Evolutionary conservation across 306 rosid species (phyloP).

Genomic region (Datisca glomerata): DNA sequence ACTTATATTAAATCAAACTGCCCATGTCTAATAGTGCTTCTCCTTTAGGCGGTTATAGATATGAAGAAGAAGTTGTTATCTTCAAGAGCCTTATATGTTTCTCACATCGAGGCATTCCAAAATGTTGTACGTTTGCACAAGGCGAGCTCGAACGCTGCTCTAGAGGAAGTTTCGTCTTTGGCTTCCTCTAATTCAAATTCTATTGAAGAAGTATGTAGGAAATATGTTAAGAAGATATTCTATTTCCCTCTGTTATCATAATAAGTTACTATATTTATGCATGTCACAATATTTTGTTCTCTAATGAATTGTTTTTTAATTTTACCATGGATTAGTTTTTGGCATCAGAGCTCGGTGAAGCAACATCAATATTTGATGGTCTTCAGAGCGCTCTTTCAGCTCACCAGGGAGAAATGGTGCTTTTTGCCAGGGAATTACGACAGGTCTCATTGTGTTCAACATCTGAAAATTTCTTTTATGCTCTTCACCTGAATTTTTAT

Average conservation of each 20-base stretch:
- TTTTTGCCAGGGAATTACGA: slow-evolving; percentile 58
- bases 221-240: neutral
- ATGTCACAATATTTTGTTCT: too few relatives aligned
- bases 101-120: slow-evolving; percentile 73
- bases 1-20: too few relatives aligned
- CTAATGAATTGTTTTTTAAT: neutral
- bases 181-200: slow-evolving; percentile 46
- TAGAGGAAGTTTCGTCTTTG: slow-evolving; percentile 59
- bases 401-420: slow-evolving; percentile 54
- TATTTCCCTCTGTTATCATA: slow-evolving; percentile 2
- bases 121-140: slow-evolving; percentile 87
- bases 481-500: neutral
- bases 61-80: slow-evolving; percentile 49
- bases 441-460: slow-evolving; percentile 25
- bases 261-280: too few relatives aligned
- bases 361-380: slow-evolving; percentile 48
- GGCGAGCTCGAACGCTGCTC: slow-evolving; percentile 59
- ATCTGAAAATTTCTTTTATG: neutral
- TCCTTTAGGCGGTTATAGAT: slow-evolving; percentile 44
- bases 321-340: slow-evolving; percentile 47
- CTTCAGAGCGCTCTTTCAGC: slow-evolving; percentile 59
- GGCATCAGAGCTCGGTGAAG: slow-evolving; percentile 40
- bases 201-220: slow-evolving; percentile 54
- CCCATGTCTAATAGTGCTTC: neutral
- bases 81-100: slow-evolving; percentile 44